Percentiles rank a stretch among this genome's conserved stretches.
phyloP scores from a whole-genome alignment of 768 basidiomycete genomes.

The Lanmaoa pseudosensibilis region DNA sequence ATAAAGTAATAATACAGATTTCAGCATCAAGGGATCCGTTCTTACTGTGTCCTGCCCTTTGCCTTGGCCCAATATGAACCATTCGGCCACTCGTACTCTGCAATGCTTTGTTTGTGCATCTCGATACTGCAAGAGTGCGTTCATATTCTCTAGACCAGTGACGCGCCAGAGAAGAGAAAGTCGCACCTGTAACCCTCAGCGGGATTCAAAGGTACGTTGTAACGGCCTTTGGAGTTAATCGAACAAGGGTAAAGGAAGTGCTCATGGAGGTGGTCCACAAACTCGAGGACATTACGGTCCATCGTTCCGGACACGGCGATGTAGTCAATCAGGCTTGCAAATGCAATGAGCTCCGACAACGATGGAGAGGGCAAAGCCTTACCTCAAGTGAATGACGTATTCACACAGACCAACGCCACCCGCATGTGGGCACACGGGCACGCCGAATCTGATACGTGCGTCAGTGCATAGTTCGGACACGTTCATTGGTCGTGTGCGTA shows the following conservation, averaged over 20 bases:
- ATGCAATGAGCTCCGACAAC: conserved; percentile 3
- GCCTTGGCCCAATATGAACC: conserved; percentile 44
- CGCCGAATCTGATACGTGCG: conserved; percentile 60
- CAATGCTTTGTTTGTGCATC: conserved; percentile 80
- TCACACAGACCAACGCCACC: conserved; percentile 96
- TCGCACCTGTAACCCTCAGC: conserved; percentile 65
- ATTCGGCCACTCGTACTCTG: conserved; percentile 81
- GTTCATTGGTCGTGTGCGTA: conserved; percentile 31
- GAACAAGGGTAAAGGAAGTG: conserved; percentile 88
- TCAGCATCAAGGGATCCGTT: not conserved
- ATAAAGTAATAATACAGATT: conserved; percentile 2
- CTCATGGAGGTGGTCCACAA: conserved; percentile 89
- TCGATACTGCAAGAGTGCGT: conserved; percentile 62
- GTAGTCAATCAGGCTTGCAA: conserved; percentile 82
- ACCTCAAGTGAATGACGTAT: conserved; percentile 87
- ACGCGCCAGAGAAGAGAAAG: not conserved
- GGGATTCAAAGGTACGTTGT: conserved; percentile 79
- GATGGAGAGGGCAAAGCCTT: not conserved
- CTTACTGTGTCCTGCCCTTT: not conserved
- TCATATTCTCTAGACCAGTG: not conserved
- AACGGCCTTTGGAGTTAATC: conserved; percentile 81
- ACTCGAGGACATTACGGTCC: conserved; percentile 93
- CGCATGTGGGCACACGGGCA: conserved; percentile 94
- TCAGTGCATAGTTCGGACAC: not conserved
- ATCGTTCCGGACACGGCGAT: conserved; percentile 88